Conservation (phyloP, 2,329 filamentous ascomycete species). For the Zymoseptoria passerinii region DNA sequence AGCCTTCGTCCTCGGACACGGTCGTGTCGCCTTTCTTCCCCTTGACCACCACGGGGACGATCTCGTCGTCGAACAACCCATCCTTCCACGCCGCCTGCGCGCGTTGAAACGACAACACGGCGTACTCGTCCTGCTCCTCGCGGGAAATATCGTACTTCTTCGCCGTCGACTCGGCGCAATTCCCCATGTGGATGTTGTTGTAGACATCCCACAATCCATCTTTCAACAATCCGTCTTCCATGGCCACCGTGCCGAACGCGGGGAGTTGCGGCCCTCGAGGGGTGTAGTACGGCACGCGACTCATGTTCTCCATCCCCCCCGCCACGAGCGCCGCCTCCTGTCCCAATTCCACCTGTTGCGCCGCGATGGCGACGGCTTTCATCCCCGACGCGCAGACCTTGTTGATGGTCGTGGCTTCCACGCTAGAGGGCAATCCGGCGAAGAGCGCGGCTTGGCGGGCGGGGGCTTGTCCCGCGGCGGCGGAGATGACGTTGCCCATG, state of each 20-base stretch:
- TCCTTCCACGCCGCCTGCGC: constrained; percentile 83
- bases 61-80: constrained; percentile 78
- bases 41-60: constrained; percentile 78
- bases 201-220: constrained; percentile 96
- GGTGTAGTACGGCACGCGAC: constrained; percentile 82
- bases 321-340: constrained; percentile 81
- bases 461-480: constrained; percentile 75
- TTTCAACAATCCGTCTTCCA: constrained; percentile 88
- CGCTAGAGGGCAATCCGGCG: constrained; percentile 68
- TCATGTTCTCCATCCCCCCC: constrained; percentile 98
- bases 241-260: constrained; percentile 74
- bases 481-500: constrained; percentile 93
- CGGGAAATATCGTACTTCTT: constrained; percentile 76
- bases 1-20: constrained; percentile 80
- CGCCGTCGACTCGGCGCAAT: constrained; percentile 88
- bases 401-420: constrained; percentile 91
- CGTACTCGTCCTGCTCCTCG: constrained; percentile 84
- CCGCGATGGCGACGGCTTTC: constrained; percentile 83
- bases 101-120: constrained; percentile 79
- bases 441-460: constrained; percentile 86
- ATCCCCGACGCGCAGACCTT: constrained; percentile 96
- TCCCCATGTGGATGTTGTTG: constrained; percentile 95
- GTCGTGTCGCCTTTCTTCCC: constrained; percentile 74
- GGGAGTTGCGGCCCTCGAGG: constrained; percentile 73
- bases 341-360: constrained; percentile 89